phyloP scores from a whole-genome alignment of 2,329 filamentous ascomycete species.

The Metarhizium robertsii region DNA sequence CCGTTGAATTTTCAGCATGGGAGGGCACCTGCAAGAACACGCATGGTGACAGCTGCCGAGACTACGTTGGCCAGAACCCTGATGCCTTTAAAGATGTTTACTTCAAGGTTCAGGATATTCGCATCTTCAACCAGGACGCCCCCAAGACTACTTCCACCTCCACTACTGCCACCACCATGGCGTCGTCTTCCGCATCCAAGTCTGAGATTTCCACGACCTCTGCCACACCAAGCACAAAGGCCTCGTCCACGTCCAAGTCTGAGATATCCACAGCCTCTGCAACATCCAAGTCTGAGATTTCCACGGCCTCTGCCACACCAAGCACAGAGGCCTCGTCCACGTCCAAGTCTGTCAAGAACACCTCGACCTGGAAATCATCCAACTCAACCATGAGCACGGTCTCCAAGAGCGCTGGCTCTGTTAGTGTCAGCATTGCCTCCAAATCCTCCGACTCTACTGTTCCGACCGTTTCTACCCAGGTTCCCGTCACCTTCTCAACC shows the following conservation, averaged over 20 bases:
- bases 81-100: constrained; percentile 25
- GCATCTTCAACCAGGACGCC: constrained; percentile 16
- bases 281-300: too few species aligned
- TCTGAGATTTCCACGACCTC: too few species aligned
- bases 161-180: constrained; percentile 3
- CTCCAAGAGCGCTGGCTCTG: too few species aligned
- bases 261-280: background rate
- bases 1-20: constrained; percentile 24
- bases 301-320: too few species aligned
- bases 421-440: background rate
- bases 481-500: background rate
- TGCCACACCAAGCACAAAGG: too few species aligned
- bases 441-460: background rate
- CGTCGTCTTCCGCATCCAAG: too few species aligned
- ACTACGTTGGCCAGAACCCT: constrained; percentile 28
- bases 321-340: too few species aligned
- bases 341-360: background rate
- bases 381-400: background rate
- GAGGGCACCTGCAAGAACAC: too few species aligned
- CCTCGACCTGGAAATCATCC: background rate
- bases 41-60: constrained; percentile 17
- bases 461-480: background rate
- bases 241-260: too few species aligned
- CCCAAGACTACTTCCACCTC: constrained; percentile 6
- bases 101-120: constrained; percentile 37